Conservation (phyloP, 495 filamentous ascomycete genomes). For the Penicillium nucicola region DNA sequence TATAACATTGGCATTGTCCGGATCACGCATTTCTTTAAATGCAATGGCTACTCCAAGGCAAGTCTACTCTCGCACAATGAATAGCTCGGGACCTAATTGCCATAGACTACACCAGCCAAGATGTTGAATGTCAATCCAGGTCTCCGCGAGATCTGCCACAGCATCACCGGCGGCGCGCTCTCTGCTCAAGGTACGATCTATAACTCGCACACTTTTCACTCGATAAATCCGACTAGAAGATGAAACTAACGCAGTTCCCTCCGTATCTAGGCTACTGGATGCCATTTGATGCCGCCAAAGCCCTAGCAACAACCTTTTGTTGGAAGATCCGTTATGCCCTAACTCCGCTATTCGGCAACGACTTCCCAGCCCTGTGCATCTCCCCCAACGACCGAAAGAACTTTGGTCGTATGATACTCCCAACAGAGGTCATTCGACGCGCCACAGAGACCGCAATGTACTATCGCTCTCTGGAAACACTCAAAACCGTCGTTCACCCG, state of each 20-base stretch:
- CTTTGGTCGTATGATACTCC: conserved; percentile 68
- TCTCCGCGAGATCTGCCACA: conserved; percentile 80
- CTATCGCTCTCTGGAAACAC: conserved; percentile 37
- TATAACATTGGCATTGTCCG: conserved; percentile 94
- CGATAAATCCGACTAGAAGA: neutral
- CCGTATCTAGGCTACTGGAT: conserved; percentile 83
- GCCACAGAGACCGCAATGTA: conserved; percentile 52
- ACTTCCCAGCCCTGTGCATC: conserved; percentile 73
- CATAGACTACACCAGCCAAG: conserved; percentile 78
- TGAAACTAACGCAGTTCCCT: conserved; percentile 7
- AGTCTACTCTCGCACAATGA: neutral
- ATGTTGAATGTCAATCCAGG: conserved; percentile 76
- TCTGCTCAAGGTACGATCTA: conserved; percentile 73
- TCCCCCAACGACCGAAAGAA: conserved; percentile 50
- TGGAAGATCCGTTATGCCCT: conserved; percentile 76
- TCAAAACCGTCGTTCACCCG: conserved; percentile 8
- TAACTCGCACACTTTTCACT: neutral
- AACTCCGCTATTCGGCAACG: conserved; percentile 81
- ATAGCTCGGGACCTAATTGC: conserved; percentile 9
- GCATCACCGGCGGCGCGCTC: conserved; percentile 90
- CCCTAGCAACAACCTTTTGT: conserved; percentile 85
- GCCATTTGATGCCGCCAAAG: conserved; percentile 80
- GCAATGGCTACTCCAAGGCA: conserved; percentile 82
- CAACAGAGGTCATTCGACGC: conserved; percentile 51
- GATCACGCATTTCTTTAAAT: conserved; percentile 94